Percentiles rank a stretch among this genome's conserved stretches.
phyloP scores from a whole-genome alignment of 371 early-diverging fungal genomes.

The Circinella umbellata region DNA sequence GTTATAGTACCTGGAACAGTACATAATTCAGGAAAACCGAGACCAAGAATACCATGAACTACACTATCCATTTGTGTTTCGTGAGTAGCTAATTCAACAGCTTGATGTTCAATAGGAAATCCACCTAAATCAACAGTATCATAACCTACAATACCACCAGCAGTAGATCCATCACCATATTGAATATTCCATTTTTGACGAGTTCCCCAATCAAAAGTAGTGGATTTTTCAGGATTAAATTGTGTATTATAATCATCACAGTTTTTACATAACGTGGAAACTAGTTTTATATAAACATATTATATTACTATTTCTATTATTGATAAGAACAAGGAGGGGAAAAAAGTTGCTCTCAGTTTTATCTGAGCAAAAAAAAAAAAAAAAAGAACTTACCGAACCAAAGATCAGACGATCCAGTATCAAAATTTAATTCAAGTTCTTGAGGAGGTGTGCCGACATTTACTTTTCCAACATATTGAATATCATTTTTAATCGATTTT shows the following conservation, averaged over 20 bases:
- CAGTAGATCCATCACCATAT: constrained; percentile 49
- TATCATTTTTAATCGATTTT: constrained; percentile 26
- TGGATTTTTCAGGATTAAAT: constrained; percentile 40
- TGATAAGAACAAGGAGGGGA: too few species aligned
- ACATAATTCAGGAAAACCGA: constrained; percentile 41
- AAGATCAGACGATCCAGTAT: constrained; percentile 78
- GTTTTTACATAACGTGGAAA: constrained; percentile 25
- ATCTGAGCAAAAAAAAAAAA: too few species aligned
- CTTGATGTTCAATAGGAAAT: constrained; percentile 36
- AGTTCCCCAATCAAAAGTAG: constrained; percentile 33
- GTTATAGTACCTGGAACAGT: constrained; percentile 41
- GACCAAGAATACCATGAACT: constrained; percentile 48
- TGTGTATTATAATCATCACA: constrained; percentile 30
- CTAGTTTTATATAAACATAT: neutral
- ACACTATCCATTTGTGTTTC: constrained; percentile 38
- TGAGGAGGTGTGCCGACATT: constrained; percentile 84
- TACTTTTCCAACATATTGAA: constrained; percentile 79
- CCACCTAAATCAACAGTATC: constrained; percentile 53
- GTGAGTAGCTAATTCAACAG: constrained; percentile 41
- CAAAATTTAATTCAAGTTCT: constrained; percentile 80
- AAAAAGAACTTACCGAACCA: constrained; percentile 25
- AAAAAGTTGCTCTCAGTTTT: neutral
- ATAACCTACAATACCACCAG: constrained; percentile 42
- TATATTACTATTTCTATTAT: too few species aligned
- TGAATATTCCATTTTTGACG: constrained; percentile 38